These are phyloP conservation scores for Chlamydomonas sp. DNA, from an alignment of 139 green algal species.

Conservation along the genomic window DNA sequence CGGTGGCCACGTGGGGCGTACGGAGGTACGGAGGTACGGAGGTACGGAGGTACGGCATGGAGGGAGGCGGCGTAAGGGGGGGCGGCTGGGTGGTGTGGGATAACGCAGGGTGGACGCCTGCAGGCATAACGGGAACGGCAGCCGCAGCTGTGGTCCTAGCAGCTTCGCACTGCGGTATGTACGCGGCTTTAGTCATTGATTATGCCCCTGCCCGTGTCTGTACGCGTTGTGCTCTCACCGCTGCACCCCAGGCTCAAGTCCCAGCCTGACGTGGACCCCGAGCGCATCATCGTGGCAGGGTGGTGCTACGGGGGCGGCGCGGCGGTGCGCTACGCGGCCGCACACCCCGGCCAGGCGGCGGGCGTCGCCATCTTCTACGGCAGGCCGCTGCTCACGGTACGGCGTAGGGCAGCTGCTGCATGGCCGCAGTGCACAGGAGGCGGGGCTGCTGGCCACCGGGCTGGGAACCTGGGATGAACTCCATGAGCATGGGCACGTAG, in stretches of 20 bases:
- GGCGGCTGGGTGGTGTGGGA: too few species aligned
- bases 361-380: constrained; percentile 34
- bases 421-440: neutral
- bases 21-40: too few species aligned
- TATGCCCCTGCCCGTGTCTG: neutral
- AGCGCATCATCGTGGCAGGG: constrained; percentile 20
- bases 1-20: too few species aligned
- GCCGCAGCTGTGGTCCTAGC: too few species aligned
- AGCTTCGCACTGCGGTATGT: too few species aligned
- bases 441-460: neutral
- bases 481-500: too few species aligned
- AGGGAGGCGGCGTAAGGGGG: too few species aligned
- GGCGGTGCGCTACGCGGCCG: constrained; percentile 29
- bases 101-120: too few species aligned
- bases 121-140: too few species aligned
- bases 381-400: neutral
- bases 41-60: too few species aligned
- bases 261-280: constrained; percentile 29
- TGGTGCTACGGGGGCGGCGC: constrained; percentile 35
- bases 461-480: too few species aligned
- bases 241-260: constrained; percentile 7
- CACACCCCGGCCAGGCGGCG: constrained; percentile 7
- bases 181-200: neutral
- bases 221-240: neutral
- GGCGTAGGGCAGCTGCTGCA: too few species aligned